These are phyloP conservation scores for Apiospora phragmitis DNA, from an alignment of 2,329 filamentous ascomycete genomes.

Conservation along the genomic window DNA sequence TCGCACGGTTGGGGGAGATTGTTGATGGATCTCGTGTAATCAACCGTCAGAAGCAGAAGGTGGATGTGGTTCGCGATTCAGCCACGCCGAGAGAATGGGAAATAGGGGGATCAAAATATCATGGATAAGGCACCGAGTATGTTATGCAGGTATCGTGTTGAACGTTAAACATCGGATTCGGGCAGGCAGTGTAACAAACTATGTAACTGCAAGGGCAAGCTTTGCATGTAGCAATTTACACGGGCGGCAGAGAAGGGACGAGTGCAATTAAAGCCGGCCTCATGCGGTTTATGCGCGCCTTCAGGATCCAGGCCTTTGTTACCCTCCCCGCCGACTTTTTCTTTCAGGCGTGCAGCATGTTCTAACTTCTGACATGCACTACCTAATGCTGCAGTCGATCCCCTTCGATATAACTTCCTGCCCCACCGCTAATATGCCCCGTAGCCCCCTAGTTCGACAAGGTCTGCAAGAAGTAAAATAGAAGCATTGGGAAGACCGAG, in stretches of 20 bases:
- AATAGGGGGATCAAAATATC: not conserved
- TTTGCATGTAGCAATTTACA: not conserved
- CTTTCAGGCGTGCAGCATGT: not conserved
- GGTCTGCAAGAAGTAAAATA: not conserved
- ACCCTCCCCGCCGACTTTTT: not conserved
- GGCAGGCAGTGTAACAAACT: not conserved
- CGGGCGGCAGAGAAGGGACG: not conserved
- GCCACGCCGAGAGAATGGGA: not conserved
- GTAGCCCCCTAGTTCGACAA: not conserved
- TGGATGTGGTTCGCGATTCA: constrained; percentile 3
- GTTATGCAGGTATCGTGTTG: not conserved
- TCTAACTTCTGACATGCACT: not conserved
- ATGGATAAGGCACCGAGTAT: not conserved
- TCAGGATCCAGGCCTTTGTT: not conserved
- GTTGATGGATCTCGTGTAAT: constrained; percentile 8
- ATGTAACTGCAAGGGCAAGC: constrained; percentile 1
- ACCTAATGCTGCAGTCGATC: not conserved
- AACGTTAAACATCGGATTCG: not conserved
- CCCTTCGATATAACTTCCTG: not conserved
- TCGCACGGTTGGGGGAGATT: constrained; percentile 5
- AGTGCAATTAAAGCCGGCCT: not conserved
- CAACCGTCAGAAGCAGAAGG: not conserved
- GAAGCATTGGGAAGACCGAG: constrained; percentile 4
- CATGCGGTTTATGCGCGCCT: constrained; percentile 1
- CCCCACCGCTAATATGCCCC: constrained; percentile 6